Evolutionary conservation across 176 grass and related monocot genomes (phyloP), one percentile per base, ranked within the genome.

Genomic region (Olyra latifolia): DNA sequence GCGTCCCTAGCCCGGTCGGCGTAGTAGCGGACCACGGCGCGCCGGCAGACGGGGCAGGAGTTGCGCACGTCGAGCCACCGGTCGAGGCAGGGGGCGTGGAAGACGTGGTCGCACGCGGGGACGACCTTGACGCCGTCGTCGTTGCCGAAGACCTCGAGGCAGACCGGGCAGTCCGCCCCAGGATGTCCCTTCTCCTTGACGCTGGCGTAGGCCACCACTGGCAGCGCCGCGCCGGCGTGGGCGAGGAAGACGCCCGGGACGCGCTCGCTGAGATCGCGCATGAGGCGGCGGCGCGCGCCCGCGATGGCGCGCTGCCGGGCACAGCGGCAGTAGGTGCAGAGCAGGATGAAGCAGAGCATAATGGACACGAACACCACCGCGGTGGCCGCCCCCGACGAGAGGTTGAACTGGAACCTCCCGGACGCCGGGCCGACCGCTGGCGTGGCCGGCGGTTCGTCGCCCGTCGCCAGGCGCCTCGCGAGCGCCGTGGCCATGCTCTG

Each of bases 1-100:
- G 43, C 59, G 43, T 58, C 74, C 75, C 68, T 52, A 2, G 67
- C 74, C 11, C 35, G 63, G 76, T 39, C 49, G 19, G 7, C 49
- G 71, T 62, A 80, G 76, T 81, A 65, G 82, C 57, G 78, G 23
- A 75, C 85, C 0, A 91, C 84, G 44, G 80, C 76, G 71, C 86
- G 87, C 14, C 92, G 85, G 81, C 89, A 94, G 19, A 91, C 52
- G 22, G 88, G 92, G 77, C 92, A 94, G 22, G 92, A 88, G 85
- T 80, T 85, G 55, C 80, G 79, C 71, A 80, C 59, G 48, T 74
- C 76, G 54, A 94, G 89, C 89, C 92, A 94, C 71, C 83, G 79
- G 80, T 94, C 86, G 86, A 94, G 91, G 83, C 89, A 94, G 32
- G 69, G 69, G 11, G 75, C 75, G 59, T 94, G 92, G 89, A 89